Conservation (phyloP, 2,329 filamentous ascomycete genomes). For the Sphaerulina musiva region DNA sequence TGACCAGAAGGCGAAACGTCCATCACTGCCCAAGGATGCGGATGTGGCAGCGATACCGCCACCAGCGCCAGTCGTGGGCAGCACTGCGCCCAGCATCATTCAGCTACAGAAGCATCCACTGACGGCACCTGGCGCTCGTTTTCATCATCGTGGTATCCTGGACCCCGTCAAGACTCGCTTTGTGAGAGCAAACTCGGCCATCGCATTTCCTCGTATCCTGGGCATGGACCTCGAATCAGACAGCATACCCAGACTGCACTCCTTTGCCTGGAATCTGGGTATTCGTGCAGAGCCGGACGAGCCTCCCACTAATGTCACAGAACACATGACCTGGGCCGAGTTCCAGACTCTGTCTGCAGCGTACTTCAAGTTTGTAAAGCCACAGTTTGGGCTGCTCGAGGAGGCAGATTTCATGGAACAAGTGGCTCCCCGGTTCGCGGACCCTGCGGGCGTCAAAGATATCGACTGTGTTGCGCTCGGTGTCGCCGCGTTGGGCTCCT, state of each 20-base stretch:
- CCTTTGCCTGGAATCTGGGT: constrained; percentile 50
- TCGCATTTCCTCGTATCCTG: constrained; percentile 50
- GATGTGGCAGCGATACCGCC: constrained; percentile 24
- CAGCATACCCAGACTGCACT: constrained; percentile 48
- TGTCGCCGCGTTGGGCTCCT: constrained; percentile 50
- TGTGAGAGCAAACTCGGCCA: constrained; percentile 38
- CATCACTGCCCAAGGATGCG: constrained; percentile 23
- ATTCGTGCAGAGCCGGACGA: constrained; percentile 27
- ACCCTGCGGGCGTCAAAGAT: constrained; percentile 29
- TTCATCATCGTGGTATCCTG: constrained; percentile 33
- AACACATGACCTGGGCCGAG: constrained; percentile 28
- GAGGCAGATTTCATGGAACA: constrained; percentile 31
- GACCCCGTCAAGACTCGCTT: constrained; percentile 34
- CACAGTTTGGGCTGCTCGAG: constrained; percentile 47
- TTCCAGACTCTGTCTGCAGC: constrained; percentile 31
- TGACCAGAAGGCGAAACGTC: constrained; percentile 26
- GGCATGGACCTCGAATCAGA: constrained; percentile 50
- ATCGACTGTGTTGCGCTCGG: constrained; percentile 49
- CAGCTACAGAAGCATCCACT: constrained; percentile 32
- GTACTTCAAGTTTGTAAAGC: constrained; percentile 50
- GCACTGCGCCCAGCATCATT: constrained; percentile 27
- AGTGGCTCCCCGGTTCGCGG: constrained; percentile 24
- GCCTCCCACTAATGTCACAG: constrained; percentile 23
- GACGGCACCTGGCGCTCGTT: constrained; percentile 32
- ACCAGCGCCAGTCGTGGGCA: constrained; percentile 20